phyloP scores from a whole-genome alignment of 306 rosid species.

The Clitoria ternatea region DNA sequence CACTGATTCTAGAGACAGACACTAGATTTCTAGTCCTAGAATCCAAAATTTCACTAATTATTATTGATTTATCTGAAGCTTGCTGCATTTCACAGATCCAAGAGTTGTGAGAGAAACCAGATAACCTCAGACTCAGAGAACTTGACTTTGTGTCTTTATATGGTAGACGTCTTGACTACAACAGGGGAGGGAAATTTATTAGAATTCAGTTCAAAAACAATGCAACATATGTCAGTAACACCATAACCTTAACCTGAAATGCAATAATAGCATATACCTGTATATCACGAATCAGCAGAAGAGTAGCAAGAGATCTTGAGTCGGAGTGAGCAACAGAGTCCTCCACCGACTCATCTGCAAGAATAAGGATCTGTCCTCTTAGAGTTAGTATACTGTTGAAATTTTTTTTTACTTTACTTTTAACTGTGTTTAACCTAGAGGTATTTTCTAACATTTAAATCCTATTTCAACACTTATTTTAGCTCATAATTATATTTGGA shows the following conservation, averaged over 20 bases:
- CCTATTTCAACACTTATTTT: slow-evolving; percentile 7
- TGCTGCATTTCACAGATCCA: slow-evolving; percentile 98
- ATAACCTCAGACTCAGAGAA: slow-evolving; percentile 55
- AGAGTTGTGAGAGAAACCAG: slow-evolving; percentile 91
- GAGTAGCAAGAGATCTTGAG: slow-evolving; percentile 94
- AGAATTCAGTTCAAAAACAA: slow-evolving; percentile 20
- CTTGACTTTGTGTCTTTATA: slow-evolving; percentile 62
- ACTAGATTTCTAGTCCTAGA: slow-evolving; percentile 97
- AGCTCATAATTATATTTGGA: slow-evolving; percentile 1
- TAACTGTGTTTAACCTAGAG: neutral
- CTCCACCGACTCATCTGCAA: slow-evolving; percentile 95
- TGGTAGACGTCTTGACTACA: slow-evolving; percentile 91
- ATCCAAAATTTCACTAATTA: slow-evolving; percentile 94
- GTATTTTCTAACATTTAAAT: neutral
- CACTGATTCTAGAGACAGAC: slow-evolving; percentile 97
- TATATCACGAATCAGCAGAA: slow-evolving; percentile 95
- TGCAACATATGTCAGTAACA: neutral
- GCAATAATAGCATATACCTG: slow-evolving; percentile 56
- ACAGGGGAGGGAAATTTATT: neutral
- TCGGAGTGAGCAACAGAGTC: slow-evolving; percentile 97
- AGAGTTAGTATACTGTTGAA: slow-evolving; percentile 58
- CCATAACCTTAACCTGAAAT: neutral
- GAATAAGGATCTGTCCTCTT: slow-evolving; percentile 84
- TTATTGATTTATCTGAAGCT: slow-evolving; percentile 90
- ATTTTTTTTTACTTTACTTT: neutral